Conservation (phyloP, 108 stramenopile species). For the Cyclotella sp. region DNA sequence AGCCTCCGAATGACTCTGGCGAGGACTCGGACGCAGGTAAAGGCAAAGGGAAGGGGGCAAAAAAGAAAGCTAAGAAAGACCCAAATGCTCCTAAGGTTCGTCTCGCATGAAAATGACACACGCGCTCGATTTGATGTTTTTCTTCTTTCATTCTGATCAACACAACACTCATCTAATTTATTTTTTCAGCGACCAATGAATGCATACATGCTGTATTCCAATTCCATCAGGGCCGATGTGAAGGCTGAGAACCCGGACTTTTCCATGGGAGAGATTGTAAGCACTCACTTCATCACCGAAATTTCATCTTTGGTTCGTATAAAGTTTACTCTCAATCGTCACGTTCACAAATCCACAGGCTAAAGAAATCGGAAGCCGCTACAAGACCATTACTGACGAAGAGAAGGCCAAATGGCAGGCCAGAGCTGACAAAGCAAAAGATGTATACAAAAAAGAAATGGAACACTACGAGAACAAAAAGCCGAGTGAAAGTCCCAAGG, state of each 20-base stretch:
- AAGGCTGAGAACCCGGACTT: conserved; percentile 79
- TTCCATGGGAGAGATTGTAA: conserved; percentile 59
- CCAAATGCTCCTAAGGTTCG: conserved; percentile 39
- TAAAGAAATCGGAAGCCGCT: conserved; percentile 62
- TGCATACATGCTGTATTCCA: conserved; percentile 74
- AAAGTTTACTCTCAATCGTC: neutral
- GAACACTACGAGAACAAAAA: conserved; percentile 41
- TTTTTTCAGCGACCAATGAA: conserved; percentile 52
- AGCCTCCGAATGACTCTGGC: conserved; percentile 35
- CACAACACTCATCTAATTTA: neutral
- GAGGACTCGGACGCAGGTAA: conserved; percentile 45
- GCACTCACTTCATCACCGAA: conserved; percentile 21
- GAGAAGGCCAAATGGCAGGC: conserved; percentile 74
- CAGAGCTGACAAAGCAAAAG: conserved; percentile 70
- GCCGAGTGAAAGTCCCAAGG: conserved; percentile 9
- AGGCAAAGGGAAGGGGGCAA: conserved; percentile 21
- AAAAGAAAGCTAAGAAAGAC: conserved; percentile 56
- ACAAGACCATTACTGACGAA: conserved; percentile 58
- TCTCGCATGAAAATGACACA: neutral
- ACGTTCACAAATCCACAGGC: conserved; percentile 33
- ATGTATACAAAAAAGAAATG: conserved; percentile 65
- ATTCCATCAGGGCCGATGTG: conserved; percentile 61
- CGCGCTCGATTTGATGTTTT: neutral
- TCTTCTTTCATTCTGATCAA: neutral
- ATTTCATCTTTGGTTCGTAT: neutral